Percentiles rank a stretch among this genome's conserved stretches.
These are phyloP conservation scores for Stevia rebaudiana DNA, from an alignment of 140 eudicot genomes.

Conservation along the genomic window DNA sequence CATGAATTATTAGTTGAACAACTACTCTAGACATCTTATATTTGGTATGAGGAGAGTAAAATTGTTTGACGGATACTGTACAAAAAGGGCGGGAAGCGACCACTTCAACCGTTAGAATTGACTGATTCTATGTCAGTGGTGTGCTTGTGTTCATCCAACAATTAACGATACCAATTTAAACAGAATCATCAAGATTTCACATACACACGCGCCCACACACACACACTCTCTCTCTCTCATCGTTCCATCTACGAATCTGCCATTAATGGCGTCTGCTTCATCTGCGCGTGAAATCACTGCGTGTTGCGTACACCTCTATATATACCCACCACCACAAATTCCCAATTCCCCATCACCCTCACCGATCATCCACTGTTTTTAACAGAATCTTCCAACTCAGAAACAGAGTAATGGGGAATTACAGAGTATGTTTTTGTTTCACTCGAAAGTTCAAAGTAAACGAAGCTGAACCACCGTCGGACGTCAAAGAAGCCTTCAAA, in stretches of 20 bases:
- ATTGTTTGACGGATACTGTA: not conserved
- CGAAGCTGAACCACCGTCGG: constrained; percentile 62
- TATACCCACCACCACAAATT: not conserved
- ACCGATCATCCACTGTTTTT: not conserved
- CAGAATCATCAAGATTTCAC: constrained; percentile 7
- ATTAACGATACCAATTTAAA: constrained; percentile 10
- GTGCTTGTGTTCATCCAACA: not conserved
- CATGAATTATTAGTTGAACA: too few relatives aligned
- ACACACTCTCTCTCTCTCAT: not conserved
- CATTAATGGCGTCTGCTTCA: not conserved
- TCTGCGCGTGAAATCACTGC: not conserved
- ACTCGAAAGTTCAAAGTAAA: constrained; percentile 51
- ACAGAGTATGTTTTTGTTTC: constrained; percentile 61
- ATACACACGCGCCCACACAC: not conserved
- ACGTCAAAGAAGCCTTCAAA: constrained; percentile 46
- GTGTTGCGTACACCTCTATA: constrained; percentile 11
- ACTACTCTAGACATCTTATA: too few relatives aligned
- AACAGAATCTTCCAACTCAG: not conserved
- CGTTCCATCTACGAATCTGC: constrained; percentile 9
- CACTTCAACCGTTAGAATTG: constrained; percentile 10
- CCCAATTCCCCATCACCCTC: not conserved
- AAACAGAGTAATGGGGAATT: constrained; percentile 43
- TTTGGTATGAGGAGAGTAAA: too few relatives aligned
- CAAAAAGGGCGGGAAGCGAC: constrained; percentile 25
- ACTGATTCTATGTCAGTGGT: constrained; percentile 5